Percentiles rank a stretch among this genome's conserved stretches.
Evolutionary conservation across 1,284 basidiomycete species (phyloP).

Genomic region (Austroboletus niveus): DNA sequence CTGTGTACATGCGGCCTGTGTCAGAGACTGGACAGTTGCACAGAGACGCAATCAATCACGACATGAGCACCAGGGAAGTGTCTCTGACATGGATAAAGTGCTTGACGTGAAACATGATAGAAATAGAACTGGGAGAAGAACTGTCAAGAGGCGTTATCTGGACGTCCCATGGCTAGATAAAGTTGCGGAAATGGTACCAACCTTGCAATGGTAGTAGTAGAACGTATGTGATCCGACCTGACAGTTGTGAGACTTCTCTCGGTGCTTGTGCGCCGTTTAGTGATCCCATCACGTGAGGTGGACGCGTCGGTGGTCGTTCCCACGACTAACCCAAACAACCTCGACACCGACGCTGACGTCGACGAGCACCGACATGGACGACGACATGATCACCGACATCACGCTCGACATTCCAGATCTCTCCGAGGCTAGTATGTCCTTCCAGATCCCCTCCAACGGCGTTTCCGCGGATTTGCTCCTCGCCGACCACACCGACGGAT

Average conservation of each 20-base stretch:
- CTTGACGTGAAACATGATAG: conserved; percentile 3
- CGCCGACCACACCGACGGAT: conserved; percentile 32
- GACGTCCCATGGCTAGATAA: conserved; percentile 9
- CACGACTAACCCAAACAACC: conserved; percentile 13
- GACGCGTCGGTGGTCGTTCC: conserved; percentile 27
- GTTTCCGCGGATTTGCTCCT: conserved; percentile 40
- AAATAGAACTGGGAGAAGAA: conserved; percentile 11
- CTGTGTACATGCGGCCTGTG: not conserved
- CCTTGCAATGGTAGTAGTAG: not conserved
- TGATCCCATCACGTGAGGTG: conserved; percentile 21
- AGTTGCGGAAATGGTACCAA: conserved; percentile 1
- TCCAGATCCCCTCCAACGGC: conserved; percentile 46
- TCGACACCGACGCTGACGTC: not conserved
- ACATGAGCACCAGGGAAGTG: not conserved
- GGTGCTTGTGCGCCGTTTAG: conserved; percentile 7
- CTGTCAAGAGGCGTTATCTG: conserved; percentile 12
- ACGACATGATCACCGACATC: conserved; percentile 35
- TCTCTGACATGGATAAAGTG: not conserved
- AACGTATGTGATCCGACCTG: conserved; percentile 1
- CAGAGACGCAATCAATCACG: conserved; percentile 1
- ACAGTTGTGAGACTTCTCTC: not conserved
- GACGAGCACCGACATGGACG: conserved; percentile 12
- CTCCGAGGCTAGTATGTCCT: conserved; percentile 46
- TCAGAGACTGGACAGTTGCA: not conserved
- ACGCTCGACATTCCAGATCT: conserved; percentile 50